A percentile compares a stretch with the other conserved stretches of the same genome.
Evolutionary conservation across 2,329 filamentous ascomycete genomes (phyloP).

Genomic region (Amylocarpus encephaloides): DNA sequence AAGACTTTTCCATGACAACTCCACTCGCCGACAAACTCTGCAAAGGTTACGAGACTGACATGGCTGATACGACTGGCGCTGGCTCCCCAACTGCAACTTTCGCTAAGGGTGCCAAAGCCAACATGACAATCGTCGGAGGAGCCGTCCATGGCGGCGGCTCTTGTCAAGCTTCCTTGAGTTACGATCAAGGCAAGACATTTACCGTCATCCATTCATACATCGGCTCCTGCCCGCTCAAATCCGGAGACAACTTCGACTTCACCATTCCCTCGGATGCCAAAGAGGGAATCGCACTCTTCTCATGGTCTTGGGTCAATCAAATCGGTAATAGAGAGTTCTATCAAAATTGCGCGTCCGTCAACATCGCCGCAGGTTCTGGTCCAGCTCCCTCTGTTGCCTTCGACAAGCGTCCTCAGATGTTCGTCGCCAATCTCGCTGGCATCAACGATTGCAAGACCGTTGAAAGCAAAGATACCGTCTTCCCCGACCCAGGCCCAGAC

Average conservation of each 20-base stretch:
- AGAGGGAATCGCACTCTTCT: constrained; percentile 23
- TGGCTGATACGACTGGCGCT: constrained; percentile 3
- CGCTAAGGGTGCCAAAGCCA: constrained; percentile 42
- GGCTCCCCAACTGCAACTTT: constrained; percentile 41
- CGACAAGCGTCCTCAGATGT: constrained; percentile 46
- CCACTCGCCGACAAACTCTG: constrained; percentile 17
- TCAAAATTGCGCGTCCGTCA: constrained; percentile 58
- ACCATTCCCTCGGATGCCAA: constrained; percentile 25
- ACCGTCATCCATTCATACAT: constrained; percentile 50
- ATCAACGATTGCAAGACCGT: constrained; percentile 43
- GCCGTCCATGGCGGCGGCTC: constrained; percentile 49
- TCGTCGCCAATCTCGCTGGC: constrained; percentile 47
- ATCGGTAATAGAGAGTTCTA: constrained; percentile 60
- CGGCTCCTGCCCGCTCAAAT: constrained; percentile 20
- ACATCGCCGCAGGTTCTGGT: constrained; percentile 34
- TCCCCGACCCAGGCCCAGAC: constrained; percentile 47
- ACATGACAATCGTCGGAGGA: constrained; percentile 43
- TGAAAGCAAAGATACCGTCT: constrained; percentile 42
- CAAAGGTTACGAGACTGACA: constrained; percentile 12
- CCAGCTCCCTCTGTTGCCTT: constrained; percentile 33
- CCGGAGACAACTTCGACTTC: constrained; percentile 22
- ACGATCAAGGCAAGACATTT: constrained; percentile 51
- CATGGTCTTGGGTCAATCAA: constrained; percentile 53
- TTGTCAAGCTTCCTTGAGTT: constrained; percentile 53
- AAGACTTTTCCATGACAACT: constrained; percentile 15